These are phyloP conservation scores for Pseudogymnoascus sp. DNA, from an alignment of 2,329 filamentous ascomycete genomes.

Conservation along the genomic window DNA sequence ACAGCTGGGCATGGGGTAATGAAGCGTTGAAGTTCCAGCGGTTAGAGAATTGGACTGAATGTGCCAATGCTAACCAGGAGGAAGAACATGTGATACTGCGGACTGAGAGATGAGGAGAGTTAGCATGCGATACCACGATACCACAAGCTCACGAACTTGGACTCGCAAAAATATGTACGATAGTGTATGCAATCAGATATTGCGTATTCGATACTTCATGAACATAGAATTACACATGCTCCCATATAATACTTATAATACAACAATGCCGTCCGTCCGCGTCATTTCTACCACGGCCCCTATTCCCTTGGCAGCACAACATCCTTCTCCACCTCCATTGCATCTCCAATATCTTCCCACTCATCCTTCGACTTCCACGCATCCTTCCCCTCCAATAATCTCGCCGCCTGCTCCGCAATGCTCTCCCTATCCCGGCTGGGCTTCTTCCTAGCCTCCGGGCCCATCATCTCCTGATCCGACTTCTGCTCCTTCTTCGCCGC, in stretches of 20 bases:
- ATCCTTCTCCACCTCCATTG: conserved; percentile 26
- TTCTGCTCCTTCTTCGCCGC: conserved; percentile 41
- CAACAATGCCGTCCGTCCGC: not conserved
- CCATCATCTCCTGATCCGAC: conserved; percentile 27
- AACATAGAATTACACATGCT: conserved; percentile 7
- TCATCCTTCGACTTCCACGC: conserved; percentile 43
- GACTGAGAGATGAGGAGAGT: too few relatives aligned
- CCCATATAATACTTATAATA: conserved; percentile 10
- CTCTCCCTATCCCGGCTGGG: conserved; percentile 32
- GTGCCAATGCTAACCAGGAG: not conserved
- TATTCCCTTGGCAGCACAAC: conserved; percentile 15
- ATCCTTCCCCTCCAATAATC: conserved; percentile 50
- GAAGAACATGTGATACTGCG: too few relatives aligned
- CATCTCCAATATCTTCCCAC: conserved; percentile 34
- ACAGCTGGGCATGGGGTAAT: conserved; percentile 74
- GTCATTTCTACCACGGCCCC: conserved; percentile 11
- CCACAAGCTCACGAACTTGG: too few relatives aligned
- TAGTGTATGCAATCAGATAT: not conserved
- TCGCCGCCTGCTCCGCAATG: conserved; percentile 53
- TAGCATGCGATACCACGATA: too few relatives aligned
- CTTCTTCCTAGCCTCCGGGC: conserved; percentile 24
- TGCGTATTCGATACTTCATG: conserved; percentile 3
- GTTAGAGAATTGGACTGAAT: conserved; percentile 40
- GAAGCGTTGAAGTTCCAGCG: conserved; percentile 64
- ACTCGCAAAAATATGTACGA: too few relatives aligned